A percentile compares a stretch with the other conserved stretches of the same genome.
Conservation (phyloP, 2,329 filamentous ascomycete genomes). For the Fusarium continuum region DNA sequence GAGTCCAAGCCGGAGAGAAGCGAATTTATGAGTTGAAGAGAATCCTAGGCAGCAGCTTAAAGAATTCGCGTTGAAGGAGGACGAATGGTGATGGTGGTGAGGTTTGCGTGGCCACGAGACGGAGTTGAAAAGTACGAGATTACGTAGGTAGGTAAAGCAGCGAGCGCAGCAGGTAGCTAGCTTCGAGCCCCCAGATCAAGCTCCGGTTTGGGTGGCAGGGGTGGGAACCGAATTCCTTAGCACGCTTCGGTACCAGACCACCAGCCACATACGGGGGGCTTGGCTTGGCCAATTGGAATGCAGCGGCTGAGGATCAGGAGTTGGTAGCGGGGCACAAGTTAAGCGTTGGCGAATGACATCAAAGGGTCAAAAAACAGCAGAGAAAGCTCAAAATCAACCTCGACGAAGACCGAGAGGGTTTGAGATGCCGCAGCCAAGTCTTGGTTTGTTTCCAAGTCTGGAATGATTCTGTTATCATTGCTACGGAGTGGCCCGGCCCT, state of each 20-base stretch:
- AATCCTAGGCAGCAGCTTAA: constrained; percentile 41
- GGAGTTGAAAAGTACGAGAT: constrained; percentile 38
- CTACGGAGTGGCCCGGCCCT: constrained; percentile 36
- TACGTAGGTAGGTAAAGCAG: constrained; percentile 35
- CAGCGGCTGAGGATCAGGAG: neutral
- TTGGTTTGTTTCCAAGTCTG: constrained; percentile 8
- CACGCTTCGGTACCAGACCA: no score
- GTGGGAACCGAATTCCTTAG: constrained; percentile 1
- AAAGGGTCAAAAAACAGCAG: constrained; percentile 26
- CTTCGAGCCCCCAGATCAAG: constrained; percentile 14
- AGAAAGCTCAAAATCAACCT: constrained; percentile 26
- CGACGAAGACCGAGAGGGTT: constrained; percentile 13
- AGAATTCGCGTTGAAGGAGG: constrained; percentile 29
- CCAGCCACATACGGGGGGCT: constrained; percentile 19
- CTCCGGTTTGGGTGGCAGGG: constrained; percentile 14
- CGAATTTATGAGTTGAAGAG: constrained; percentile 12
- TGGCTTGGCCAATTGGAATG: neutral
- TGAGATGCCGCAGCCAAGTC: constrained; percentile 28
- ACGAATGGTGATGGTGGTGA: constrained; percentile 27
- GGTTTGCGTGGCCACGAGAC: constrained; percentile 35
- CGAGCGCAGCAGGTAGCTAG: neutral
- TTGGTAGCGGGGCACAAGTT: neutral
- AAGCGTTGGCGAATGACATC: constrained; percentile 26
- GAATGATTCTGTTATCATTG: constrained; percentile 41
- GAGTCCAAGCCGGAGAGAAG: constrained; percentile 18